Percentiles rank a stretch among this genome's conserved stretches.
phyloP scores from a whole-genome alignment of 2,329 filamentous ascomycete genomes.

The Didymellaceae sp. region DNA sequence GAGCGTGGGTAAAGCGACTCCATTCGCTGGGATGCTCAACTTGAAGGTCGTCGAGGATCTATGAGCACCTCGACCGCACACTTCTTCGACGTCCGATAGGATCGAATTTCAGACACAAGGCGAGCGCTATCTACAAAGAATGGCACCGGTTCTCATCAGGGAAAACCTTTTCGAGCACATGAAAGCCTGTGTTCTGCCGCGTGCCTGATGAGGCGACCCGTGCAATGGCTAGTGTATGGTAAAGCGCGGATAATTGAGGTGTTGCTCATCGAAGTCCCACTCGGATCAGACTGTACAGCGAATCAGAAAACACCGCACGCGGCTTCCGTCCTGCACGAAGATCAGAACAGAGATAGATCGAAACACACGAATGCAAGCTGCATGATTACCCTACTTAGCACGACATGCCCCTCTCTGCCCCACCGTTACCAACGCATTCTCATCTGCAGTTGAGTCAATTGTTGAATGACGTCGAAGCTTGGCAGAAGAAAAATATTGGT shows the following conservation, averaged over 20 bases:
- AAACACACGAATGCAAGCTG: constrained; percentile 3
- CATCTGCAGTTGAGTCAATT: constrained; percentile 13
- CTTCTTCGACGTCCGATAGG: too few species aligned
- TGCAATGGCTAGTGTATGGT: constrained; percentile 1
- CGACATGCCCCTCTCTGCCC: constrained; percentile 15
- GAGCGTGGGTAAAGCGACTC: constrained; percentile 21
- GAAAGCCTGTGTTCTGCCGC: background rate
- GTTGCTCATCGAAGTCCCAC: constrained; percentile 3
- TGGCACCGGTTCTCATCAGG: too few species aligned
- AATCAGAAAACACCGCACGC: constrained; percentile 6
- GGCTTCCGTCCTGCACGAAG: background rate
- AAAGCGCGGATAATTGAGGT: constrained; percentile 11
- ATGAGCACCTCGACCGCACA: background rate
- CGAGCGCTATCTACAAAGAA: too few species aligned
- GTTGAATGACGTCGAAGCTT: background rate
- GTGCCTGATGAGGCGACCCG: background rate
- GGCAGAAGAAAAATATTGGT: background rate
- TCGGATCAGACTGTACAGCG: background rate
- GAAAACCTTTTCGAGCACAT: background rate
- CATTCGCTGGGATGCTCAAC: constrained; percentile 30
- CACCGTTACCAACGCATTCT: constrained; percentile 1
- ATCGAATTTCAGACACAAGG: too few species aligned
- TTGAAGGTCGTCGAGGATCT: constrained; percentile 27
- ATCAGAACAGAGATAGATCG: background rate
- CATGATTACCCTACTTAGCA: constrained; percentile 2